Percentiles rank a stretch among this genome's conserved stretches.
These are phyloP conservation scores for Ampelocalamus luodianensis DNA, from an alignment of 176 grass and related monocot genomes.

Conservation along the genomic window DNA sequence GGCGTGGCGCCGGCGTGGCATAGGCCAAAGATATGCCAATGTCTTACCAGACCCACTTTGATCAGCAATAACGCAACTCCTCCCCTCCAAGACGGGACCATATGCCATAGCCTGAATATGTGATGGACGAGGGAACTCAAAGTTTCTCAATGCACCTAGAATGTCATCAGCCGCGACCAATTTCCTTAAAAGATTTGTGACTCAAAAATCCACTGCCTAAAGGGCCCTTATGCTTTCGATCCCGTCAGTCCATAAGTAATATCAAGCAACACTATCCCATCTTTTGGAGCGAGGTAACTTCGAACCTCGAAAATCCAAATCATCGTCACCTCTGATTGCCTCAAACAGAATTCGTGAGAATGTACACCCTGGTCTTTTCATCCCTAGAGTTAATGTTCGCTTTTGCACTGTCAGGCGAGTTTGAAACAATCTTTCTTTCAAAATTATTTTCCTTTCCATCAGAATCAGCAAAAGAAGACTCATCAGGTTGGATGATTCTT, in stretches of 20 bases:
- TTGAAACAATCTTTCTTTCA: conserved; percentile 1
- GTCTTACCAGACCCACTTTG: conserved; percentile 98
- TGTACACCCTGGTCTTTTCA: conserved; percentile 6
- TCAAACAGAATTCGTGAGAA: conserved; percentile 43
- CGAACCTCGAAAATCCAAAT: background rate
- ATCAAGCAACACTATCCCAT: conserved; percentile 58
- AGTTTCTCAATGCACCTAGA: conserved; percentile 58
- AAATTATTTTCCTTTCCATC: conserved; percentile 18
- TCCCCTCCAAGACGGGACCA: conserved; percentile 71
- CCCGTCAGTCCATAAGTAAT: conserved; percentile 29
- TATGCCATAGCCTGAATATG: conserved; percentile 97
- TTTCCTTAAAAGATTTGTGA: conserved; percentile 67
- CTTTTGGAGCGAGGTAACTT: conserved; percentile 41
- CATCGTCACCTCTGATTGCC: conserved; percentile 13
- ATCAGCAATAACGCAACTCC: conserved; percentile 89
- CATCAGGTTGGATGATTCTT: background rate
- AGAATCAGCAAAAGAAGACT: background rate
- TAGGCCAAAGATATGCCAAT: conserved; percentile 79
- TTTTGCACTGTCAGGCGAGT: background rate
- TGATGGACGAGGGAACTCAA: conserved; percentile 70
- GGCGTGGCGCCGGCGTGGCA: too few species aligned
- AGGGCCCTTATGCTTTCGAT: conserved; percentile 40
- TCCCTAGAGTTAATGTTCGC: conserved; percentile 22
- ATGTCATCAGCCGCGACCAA: conserved; percentile 70
- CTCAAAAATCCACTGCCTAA: conserved; percentile 77